phyloP scores from a whole-genome alignment of 495 filamentous ascomycete species.

The Emericellopsis terricola region DNA sequence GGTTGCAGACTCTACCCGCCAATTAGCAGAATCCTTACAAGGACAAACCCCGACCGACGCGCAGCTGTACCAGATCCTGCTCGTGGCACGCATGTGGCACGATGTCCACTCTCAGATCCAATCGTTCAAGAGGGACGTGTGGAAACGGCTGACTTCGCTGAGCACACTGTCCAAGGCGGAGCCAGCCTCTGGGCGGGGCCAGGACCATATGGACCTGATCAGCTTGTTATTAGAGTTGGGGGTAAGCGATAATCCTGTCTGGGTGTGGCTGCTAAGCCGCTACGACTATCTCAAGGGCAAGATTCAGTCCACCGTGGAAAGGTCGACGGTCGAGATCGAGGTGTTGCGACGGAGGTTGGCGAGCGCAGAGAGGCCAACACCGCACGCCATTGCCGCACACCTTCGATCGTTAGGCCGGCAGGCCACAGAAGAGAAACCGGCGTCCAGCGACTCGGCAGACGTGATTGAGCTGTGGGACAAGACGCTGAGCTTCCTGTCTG shows the following conservation, averaged over 20 bases:
- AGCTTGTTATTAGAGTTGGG: conserved; percentile 75
- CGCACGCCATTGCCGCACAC: conserved; percentile 49
- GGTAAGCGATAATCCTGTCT: conserved; percentile 89
- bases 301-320: conserved; percentile 59
- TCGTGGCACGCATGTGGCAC: conserved; percentile 87
- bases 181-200: conserved; percentile 22
- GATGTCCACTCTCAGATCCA: conserved; percentile 75
- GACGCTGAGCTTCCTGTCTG: conserved; percentile 49
- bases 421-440: conserved; percentile 31
- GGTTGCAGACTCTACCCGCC: conserved; percentile 55
- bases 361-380: conserved; percentile 47
- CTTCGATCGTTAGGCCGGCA: conserved; percentile 52
- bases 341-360: conserved; percentile 67
- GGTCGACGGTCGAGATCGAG: conserved; percentile 79
- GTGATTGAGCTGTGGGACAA: conserved; percentile 84
- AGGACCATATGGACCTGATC: conserved; percentile 80
- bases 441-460: conserved; percentile 49
- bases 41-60: conserved; percentile 38
- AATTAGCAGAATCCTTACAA: conserved; percentile 35
- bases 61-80: conserved; percentile 66
- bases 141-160: conserved; percentile 53
- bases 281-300: conserved; percentile 77
- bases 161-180: conserved; percentile 26
- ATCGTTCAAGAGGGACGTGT: conserved; percentile 71
- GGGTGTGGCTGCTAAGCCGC: conserved; percentile 79